These are phyloP conservation scores for Phyllachora maydis DNA, from an alignment of 2,329 filamentous ascomycete species.

Conservation along the genomic window DNA sequence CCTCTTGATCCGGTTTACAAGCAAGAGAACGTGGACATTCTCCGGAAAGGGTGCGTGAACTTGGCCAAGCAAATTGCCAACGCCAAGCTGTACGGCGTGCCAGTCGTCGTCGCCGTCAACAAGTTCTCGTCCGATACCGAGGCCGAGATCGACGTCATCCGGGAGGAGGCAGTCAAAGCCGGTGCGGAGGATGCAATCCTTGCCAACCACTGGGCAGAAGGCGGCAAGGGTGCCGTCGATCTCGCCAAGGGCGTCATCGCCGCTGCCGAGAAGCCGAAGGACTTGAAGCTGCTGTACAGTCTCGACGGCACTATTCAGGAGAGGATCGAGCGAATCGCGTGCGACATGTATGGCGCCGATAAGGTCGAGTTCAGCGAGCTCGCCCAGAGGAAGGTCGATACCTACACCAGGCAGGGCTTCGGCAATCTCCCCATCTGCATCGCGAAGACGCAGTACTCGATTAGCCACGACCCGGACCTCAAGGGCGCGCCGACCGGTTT, in stretches of 20 bases:
- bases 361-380: constrained; percentile 85
- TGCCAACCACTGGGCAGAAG: constrained; percentile 93
- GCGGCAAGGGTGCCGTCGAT: constrained; percentile 74
- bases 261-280: constrained; percentile 63
- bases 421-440: constrained; percentile 88
- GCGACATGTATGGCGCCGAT: constrained; percentile 84
- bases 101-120: constrained; percentile 94
- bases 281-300: constrained; percentile 74
- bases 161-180: constrained; percentile 77
- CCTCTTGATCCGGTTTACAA: constrained; percentile 75
- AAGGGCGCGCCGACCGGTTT: constrained; percentile 94
- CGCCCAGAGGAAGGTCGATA: constrained; percentile 90
- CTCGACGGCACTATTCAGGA: constrained; percentile 64
- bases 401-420: constrained; percentile 81
- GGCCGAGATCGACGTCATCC: constrained; percentile 73
- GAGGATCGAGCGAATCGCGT: constrained; percentile 72
- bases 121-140: constrained; percentile 87
- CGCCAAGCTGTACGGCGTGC: constrained; percentile 72
- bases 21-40: constrained; percentile 80
- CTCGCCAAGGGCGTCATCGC: constrained; percentile 73
- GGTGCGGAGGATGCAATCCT: constrained; percentile 87
- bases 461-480: constrained; percentile 78
- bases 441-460: constrained; percentile 95
- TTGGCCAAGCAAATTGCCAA: constrained; percentile 89
- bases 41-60: constrained; percentile 82